Base-by-base conservation (phyloP, 768 basidiomycete species). In the Cyclocybe aegerita region DNA sequence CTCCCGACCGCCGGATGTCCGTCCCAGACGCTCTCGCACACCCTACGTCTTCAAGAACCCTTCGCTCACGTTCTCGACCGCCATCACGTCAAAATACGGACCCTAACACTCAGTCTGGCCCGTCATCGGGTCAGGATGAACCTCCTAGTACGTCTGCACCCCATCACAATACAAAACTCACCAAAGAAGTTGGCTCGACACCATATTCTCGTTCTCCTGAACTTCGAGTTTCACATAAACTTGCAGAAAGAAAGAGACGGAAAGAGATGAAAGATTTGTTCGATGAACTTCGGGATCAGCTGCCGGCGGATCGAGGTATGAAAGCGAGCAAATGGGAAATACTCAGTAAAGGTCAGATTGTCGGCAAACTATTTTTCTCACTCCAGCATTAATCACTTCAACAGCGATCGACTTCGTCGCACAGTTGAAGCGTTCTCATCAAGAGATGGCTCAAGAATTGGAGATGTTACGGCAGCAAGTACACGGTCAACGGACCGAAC, bases 271-370 rank as follows among this genome's bases (percentile, higher is more conserved):
- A 97, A 66, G 95, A 98, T 52, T 68, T 99, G 39, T 98, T 98
- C 64, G 97, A 99, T 59, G 97, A 99, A 66, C 72, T 99, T 55
- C 81, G 93, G 50, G 95, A 97, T 67, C 85, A 91, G 61, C 73
- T 99, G 17, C 97, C 97, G 1, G 87, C 88, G 45, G 93, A 93
- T 72, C 82, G 89, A 46, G 93, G 88, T 38, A 90, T 94, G 85
- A 98, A 98, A 65, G 89, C 93, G 14, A 94, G 91, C 72, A 99
- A 99, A 72, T 98, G 96, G 97, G 97, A 99, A 74, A 98, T 98
- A 54, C 71, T 99, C 32, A 95, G 87, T 70, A 96, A 97, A 85
- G 91, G 95, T 91, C 51, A 15, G 46, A 49, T 40, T 35, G 39
- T 45, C 53, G 37, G 32, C 48, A 55, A 37, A 52, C 46, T 54